Evolutionary conservation across 352 stramenopile species (phyloP).

Genomic region (Globisporangium acanthophoron): DNA sequence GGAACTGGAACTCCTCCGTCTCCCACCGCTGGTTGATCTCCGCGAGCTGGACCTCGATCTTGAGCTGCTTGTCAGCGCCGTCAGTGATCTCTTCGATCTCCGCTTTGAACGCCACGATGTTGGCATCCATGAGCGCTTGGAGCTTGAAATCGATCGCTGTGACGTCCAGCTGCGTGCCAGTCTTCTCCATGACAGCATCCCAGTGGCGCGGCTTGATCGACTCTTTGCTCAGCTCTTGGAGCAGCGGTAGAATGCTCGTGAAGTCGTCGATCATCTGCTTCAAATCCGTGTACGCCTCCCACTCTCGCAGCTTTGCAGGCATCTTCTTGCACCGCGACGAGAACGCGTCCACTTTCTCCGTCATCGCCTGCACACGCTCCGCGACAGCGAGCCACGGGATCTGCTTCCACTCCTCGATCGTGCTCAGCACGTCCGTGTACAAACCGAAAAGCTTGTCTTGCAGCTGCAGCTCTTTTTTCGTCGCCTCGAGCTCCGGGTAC

Average conservation of each 20-base stretch:
- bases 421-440: conserved; percentile 96
- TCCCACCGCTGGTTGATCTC: conserved; percentile 95
- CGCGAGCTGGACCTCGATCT: conserved; percentile 93
- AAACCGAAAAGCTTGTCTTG: conserved; percentile 94
- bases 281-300: conserved; percentile 95
- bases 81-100: conserved; percentile 98
- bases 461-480: conserved; percentile 96
- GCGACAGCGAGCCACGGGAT: conserved; percentile 94
- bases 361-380: conserved; percentile 95
- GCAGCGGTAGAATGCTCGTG: conserved; percentile 93
- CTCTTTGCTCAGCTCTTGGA: conserved; percentile 96
- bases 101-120: conserved; percentile 88
- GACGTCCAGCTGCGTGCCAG: conserved; percentile 91
- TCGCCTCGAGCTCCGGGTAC: conserved; percentile 96
- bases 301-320: conserved; percentile 93
- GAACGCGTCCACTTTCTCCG: conserved; percentile 95
- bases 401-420: conserved; percentile 96
- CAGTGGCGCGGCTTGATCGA: conserved; percentile 96
- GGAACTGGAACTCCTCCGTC: conserved; percentile 94
- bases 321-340: conserved; percentile 96
- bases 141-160: conserved; percentile 94
- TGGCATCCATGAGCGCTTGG: conserved; percentile 91
- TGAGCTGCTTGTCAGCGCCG: conserved; percentile 96
- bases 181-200: conserved; percentile 96
- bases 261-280: conserved; percentile 98